Evolutionary conservation across 129 eudicot species (phyloP).

Genomic region (Cynara cardunculus): DNA sequence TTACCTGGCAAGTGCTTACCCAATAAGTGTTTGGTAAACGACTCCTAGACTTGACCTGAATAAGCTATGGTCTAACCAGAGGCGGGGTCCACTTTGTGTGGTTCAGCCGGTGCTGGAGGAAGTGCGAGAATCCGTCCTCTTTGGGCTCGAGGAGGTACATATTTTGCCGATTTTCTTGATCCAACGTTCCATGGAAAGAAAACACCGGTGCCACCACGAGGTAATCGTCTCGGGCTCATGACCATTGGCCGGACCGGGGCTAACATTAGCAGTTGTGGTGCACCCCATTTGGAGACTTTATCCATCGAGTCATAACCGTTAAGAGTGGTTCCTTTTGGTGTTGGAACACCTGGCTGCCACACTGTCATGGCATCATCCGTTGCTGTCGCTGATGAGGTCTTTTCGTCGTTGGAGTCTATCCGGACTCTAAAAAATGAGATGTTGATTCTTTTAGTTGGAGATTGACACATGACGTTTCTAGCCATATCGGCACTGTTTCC

Average conservation of each 20-base stretch:
- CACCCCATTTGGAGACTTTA: conserved; percentile 59
- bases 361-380: conserved; percentile 50
- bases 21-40: too few species aligned
- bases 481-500: conserved; percentile 82
- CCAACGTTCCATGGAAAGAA: conserved; percentile 83
- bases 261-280: conserved; percentile 66
- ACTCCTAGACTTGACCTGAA: neutral
- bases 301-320: conserved; percentile 40
- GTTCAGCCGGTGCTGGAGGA: conserved; percentile 39
- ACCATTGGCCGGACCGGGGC: conserved; percentile 64
- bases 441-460: conserved; percentile 64
- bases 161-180: conserved; percentile 51
- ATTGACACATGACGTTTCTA: conserved; percentile 77
- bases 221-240: conserved; percentile 46
- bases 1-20: too few species aligned
- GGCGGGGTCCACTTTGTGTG: conserved; percentile 35
- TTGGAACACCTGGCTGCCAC: conserved; percentile 73
- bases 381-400: conserved; percentile 20
- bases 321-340: conserved; percentile 31
- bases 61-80: conserved; percentile 37
- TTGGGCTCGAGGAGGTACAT: conserved; percentile 83
- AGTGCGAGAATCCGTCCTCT: conserved; percentile 64
- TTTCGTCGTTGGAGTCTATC: conserved; percentile 25
- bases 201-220: conserved; percentile 87
- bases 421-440: conserved; percentile 70